These are phyloP conservation scores for Talaromyces borbonicus DNA, from an alignment of 495 filamentous ascomycete genomes.

Conservation along the genomic window DNA sequence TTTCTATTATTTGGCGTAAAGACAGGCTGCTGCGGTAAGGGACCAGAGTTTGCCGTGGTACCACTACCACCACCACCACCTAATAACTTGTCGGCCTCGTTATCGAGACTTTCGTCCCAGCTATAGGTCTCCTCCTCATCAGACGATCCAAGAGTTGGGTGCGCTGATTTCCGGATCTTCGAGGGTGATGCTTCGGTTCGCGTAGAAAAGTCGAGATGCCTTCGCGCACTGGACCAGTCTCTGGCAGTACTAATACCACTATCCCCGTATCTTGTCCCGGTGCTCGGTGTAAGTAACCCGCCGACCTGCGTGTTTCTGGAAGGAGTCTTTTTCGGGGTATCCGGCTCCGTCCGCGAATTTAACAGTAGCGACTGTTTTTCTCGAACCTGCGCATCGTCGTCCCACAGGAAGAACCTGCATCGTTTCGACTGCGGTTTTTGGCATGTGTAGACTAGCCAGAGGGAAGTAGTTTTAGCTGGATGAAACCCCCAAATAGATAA, in stretches of 20 bases:
- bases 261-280: background rate
- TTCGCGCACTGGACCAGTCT: background rate
- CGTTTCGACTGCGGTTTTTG: slow-evolving; percentile 37
- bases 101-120: slow-evolving; percentile 34
- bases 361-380: slow-evolving; percentile 41
- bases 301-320: slow-evolving; percentile 10
- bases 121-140: slow-evolving; percentile 37
- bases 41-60: no score
- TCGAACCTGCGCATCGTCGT: slow-evolving; percentile 47
- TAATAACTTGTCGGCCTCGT: slow-evolving; percentile 13
- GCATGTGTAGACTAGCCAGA: slow-evolving; percentile 54
- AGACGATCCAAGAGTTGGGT: slow-evolving; percentile 27
- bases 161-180: slow-evolving; percentile 24
- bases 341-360: slow-evolving; percentile 38
- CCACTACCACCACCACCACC: background rate
- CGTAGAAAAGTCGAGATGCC: background rate
- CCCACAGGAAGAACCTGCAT: slow-evolving; percentile 68
- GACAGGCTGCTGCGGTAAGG: slow-evolving; percentile 14
- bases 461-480: no score
- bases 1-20: slow-evolving; percentile 42
- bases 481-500: background rate
- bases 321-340: slow-evolving; percentile 12
- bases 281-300: slow-evolving; percentile 13
- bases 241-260: background rate
- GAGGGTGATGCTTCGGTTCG: slow-evolving; percentile 18